Base-by-base conservation (phyloP, 352 stramenopile species). In the Phytophthora pini region DNA sequence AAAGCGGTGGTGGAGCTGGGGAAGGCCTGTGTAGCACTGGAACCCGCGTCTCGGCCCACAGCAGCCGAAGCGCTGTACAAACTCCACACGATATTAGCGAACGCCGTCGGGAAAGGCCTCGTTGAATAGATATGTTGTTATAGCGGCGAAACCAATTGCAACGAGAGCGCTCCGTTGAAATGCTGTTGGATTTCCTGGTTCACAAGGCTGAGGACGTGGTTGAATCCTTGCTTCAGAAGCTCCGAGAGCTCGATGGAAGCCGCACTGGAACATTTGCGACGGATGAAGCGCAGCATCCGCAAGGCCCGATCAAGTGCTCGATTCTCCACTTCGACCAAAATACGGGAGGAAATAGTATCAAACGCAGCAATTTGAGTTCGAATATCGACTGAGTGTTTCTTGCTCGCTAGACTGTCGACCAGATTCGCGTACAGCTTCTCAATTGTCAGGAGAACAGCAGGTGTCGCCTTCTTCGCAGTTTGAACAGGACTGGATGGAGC, bases 321-420 rank as follows among this genome's bases (percentile, higher is more conserved):
- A 20, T 68, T 72, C 54, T 94, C 87, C 27, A 94, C 75, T 44
- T 94, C 87, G 13, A 89, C 38, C 34, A 92, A 68, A 39, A 93
- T 86, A 4, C 87, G 78, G 1, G 77, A 87, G 64, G 91, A 92
- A 22, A 94, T 87, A 13, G 84, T 70, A 64, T 94, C 84, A 31
- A 94, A 93, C 9, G 71, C 75, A 34, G 67, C 50, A 24, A 53
- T 64, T 10, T 66, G 56, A 24, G 49, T 17, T 41, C n/a, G 45
- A 17, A 12, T 46, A 26, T 15, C 34, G 11, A 3, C n/a, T 0
- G 27, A 13, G 8, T 50, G 15, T 17, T 56, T 39, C 2, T 54
- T 45, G 8, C 9, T 68, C 41, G 15, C 20, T 62, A 79, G 61
- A 49, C 46, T 64, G 1, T 70, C 34, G n/a, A 77, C 22, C 5